Percentiles rank a stretch among this genome's conserved stretches.
These are phyloP conservation scores for Xylaria intraflava DNA, from an alignment of 495 filamentous ascomycete species.

Conservation along the genomic window DNA sequence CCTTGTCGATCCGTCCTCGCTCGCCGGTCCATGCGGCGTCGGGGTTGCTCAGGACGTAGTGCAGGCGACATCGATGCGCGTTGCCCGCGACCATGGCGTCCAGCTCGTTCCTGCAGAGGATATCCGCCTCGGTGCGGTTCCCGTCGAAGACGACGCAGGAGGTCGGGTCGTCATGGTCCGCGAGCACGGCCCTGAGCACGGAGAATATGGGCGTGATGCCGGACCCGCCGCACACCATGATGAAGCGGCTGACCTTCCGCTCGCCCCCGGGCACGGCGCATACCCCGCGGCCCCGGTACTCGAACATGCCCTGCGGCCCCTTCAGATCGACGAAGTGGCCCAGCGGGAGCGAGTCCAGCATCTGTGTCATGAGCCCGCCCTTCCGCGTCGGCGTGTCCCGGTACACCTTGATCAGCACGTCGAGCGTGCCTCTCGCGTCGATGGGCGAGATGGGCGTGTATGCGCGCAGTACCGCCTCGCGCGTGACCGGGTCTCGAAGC, in stretches of 20 bases:
- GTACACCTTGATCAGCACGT: constrained; percentile 84
- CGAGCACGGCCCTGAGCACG: constrained; percentile 71
- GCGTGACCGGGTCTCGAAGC: constrained; percentile 59
- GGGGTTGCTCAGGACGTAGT: constrained; percentile 68
- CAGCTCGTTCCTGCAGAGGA: constrained; percentile 71
- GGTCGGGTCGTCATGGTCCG: constrained; percentile 30
- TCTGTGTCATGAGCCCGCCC: constrained; percentile 82
- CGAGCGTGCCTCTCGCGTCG: constrained; percentile 53
- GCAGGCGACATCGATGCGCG: constrained; percentile 52
- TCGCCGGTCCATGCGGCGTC: constrained; percentile 60
- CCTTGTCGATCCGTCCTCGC: constrained; percentile 59
- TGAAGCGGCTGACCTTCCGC: constrained; percentile 58
- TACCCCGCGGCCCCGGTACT: constrained; percentile 63
- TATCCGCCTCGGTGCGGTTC: constrained; percentile 75
- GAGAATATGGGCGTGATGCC: constrained; percentile 93
- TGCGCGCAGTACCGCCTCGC: constrained; percentile 70
- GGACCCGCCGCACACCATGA: constrained; percentile 86
- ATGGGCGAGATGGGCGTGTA: constrained; percentile 82
- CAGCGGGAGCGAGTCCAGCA: constrained; percentile 64
- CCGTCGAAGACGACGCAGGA: constrained; percentile 70
- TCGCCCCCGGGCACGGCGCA: constrained; percentile 56
- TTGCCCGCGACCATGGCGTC: constrained; percentile 52
- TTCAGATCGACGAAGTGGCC: constrained; percentile 78
- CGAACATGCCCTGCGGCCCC: constrained; percentile 83
- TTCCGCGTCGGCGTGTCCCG: constrained; percentile 49